These are phyloP conservation scores for Zopfochytrium polystomum DNA, from an alignment of 371 early-diverging fungal species.

Conservation along the genomic window DNA sequence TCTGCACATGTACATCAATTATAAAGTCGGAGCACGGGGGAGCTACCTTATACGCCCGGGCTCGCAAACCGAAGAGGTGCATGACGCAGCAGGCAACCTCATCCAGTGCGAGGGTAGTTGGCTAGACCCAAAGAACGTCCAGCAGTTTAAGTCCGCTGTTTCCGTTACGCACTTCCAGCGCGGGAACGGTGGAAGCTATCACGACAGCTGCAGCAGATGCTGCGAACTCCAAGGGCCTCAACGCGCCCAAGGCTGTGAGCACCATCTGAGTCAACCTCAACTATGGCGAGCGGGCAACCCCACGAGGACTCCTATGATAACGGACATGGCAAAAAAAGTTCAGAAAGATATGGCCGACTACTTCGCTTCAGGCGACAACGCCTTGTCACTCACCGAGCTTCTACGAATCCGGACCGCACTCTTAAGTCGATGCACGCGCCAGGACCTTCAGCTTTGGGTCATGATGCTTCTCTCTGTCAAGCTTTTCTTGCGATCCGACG, in stretches of 20 bases:
- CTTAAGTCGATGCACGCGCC: background rate
- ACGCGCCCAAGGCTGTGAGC: background rate
- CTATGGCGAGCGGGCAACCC: background rate
- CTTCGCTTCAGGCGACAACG: background rate
- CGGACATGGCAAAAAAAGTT: background rate
- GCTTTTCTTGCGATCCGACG: constrained; percentile 1
- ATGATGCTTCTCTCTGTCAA: background rate
- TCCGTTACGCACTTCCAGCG: background rate
- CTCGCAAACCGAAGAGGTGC: background rate
- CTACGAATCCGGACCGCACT: background rate
- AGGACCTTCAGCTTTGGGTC: constrained; percentile 1
- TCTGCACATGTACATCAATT: background rate
- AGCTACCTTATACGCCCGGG: background rate
- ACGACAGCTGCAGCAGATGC: background rate
- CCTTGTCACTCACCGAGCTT: background rate
- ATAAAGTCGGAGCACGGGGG: background rate
- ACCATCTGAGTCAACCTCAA: background rate
- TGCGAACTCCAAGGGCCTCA: background rate
- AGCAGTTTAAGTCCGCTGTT: background rate
- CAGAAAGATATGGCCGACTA: background rate
- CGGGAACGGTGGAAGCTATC: background rate
- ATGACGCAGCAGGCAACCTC: background rate
- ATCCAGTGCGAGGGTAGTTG: background rate
- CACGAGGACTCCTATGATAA: background rate
- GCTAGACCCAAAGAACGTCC: background rate